Evolutionary conservation across 306 rosid genomes (phyloP).

Genomic region (Arachis hypogaea): DNA sequence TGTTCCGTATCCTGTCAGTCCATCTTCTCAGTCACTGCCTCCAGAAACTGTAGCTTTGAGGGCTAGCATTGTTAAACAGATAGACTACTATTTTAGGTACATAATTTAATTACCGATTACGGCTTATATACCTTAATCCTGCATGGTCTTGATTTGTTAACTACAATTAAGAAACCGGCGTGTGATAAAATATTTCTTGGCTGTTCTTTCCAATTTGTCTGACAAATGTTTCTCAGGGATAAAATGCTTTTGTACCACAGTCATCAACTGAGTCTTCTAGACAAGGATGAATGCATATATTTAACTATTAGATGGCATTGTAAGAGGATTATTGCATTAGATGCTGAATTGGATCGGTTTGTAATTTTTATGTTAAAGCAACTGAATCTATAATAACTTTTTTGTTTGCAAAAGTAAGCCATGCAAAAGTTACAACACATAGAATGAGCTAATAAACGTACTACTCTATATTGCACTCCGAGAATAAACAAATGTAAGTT

Average conservation of each 20-base stretch:
- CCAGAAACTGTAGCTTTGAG: conserved; percentile 61
- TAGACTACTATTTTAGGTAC: conserved; percentile 91
- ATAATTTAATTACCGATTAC: conserved; percentile 25
- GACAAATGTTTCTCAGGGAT: not conserved
- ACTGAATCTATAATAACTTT: not conserved
- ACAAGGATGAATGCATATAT: conserved; percentile 26
- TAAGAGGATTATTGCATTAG: conserved; percentile 10
- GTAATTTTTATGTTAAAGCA: conserved; percentile 17
- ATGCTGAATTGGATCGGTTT: conserved; percentile 28
- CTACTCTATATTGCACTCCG: not conserved
- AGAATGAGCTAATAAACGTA: conserved; percentile 14
- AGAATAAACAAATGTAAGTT: conserved; percentile 20
- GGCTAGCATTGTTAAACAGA: conserved; percentile 72
- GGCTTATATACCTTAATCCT: conserved; percentile 24
- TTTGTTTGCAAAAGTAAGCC: conserved; percentile 1
- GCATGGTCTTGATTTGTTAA: conserved; percentile 15
- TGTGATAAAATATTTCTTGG: conserved; percentile 14
- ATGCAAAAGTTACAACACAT: not conserved
- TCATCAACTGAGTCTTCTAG: conserved; percentile 15
- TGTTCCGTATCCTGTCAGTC: conserved; percentile 63
- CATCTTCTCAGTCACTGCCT: conserved; percentile 52
- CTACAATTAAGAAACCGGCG: not conserved
- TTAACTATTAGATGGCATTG: conserved; percentile 9
- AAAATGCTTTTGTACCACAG: not conserved
- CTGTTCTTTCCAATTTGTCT: conserved; percentile 33